Conservation (phyloP, 2,329 filamentous ascomycete species). For the Dactylellina drechsleri region DNA sequence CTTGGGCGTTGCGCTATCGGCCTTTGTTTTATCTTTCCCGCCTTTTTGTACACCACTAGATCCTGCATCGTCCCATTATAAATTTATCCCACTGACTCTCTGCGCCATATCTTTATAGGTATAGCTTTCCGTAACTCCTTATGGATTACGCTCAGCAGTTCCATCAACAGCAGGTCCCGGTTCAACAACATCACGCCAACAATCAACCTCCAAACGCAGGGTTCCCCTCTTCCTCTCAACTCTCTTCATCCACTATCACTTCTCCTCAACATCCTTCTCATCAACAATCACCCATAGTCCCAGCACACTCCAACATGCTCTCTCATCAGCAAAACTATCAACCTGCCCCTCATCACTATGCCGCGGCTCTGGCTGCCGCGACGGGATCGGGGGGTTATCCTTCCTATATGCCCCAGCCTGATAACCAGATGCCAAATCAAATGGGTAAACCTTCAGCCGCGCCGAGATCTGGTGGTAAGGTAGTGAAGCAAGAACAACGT, state of each 20-base stretch:
- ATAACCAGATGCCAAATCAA: slow-evolving; percentile 50
- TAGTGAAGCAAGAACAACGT: slow-evolving; percentile 54
- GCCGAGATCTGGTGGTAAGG: slow-evolving; percentile 39
- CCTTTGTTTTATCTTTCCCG: slow-evolving; percentile 34
- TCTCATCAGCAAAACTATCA: slow-evolving; percentile 51
- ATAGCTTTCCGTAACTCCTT: slow-evolving; percentile 55
- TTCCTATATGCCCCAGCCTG: slow-evolving; percentile 46
- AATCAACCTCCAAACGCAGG: slow-evolving; percentile 49
- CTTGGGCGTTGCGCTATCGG: slow-evolving; percentile 49
- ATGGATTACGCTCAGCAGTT: slow-evolving; percentile 56
- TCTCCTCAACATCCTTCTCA: slow-evolving; percentile 53
- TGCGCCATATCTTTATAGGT: slow-evolving; percentile 53
- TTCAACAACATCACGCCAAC: slow-evolving; percentile 51
- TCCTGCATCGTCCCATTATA: slow-evolving; percentile 46
- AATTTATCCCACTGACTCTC: slow-evolving; percentile 41
- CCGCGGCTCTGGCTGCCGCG: slow-evolving; percentile 50
- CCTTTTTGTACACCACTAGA: slow-evolving; percentile 44
- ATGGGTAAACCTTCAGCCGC: slow-evolving; percentile 50
- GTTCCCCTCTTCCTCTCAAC: slow-evolving; percentile 45
- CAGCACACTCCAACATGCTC: slow-evolving; percentile 53
- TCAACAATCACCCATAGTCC: slow-evolving; percentile 48
- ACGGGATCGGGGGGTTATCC: slow-evolving; percentile 50
- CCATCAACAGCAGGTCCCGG: slow-evolving; percentile 55
- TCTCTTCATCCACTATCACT: slow-evolving; percentile 41
- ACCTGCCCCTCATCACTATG: slow-evolving; percentile 54